Evolutionary conservation across 2,329 filamentous ascomycete genomes (phyloP).

Genomic region (Celoporthe dispersa): DNA sequence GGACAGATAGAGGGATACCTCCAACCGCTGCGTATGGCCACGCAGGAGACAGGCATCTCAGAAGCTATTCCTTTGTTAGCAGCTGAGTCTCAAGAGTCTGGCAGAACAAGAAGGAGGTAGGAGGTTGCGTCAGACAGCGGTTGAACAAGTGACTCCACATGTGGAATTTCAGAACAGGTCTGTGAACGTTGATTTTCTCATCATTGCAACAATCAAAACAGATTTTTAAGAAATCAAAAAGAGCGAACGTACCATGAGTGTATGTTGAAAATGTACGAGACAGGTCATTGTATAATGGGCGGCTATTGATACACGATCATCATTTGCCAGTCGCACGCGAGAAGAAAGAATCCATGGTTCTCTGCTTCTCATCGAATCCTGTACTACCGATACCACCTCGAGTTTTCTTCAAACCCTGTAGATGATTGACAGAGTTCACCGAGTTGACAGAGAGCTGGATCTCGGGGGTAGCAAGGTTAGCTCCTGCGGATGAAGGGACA

Average conservation of each 20-base stretch:
- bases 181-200: constrained; percentile 74
- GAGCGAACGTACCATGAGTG: constrained; percentile 45
- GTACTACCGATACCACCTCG: constrained; percentile 82
- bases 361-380: constrained; percentile 75
- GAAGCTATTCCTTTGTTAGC: constrained; percentile 19
- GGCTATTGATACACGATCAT: constrained; percentile 40
- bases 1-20: background rate
- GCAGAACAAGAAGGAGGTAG: constrained; percentile 21
- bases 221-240: constrained; percentile 25
- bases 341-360: constrained; percentile 79
- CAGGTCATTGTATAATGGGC: background rate
- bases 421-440: constrained; percentile 74
- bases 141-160: constrained; percentile 79
- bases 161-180: constrained; percentile 76
- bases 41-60: background rate
- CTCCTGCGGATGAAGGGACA: no score
- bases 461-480: background rate
- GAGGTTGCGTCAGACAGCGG: constrained; percentile 71
- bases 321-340: constrained; percentile 51
- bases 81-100: constrained; percentile 19
- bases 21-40: background rate
- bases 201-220: constrained; percentile 60
- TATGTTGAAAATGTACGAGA: background rate
- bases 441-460: constrained; percentile 52
- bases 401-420: constrained; percentile 76